phyloP scores from a whole-genome alignment of 176 grass and related monocot species.

The Coix lacrymajobi region DNA sequence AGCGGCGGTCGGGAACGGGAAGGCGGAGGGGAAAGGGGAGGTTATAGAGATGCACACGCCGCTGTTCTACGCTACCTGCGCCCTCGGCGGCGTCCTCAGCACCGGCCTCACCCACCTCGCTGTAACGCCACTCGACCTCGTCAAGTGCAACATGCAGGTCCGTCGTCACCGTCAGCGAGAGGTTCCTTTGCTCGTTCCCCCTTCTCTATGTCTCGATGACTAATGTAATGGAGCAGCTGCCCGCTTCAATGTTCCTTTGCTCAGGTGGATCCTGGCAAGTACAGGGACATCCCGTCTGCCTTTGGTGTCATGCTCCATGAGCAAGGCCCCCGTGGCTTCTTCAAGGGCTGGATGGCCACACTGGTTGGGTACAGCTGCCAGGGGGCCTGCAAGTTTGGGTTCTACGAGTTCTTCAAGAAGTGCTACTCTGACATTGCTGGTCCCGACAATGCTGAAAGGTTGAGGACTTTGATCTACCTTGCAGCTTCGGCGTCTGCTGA shows the following conservation, averaged over 20 bases:
- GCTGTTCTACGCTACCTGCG: constrained; percentile 63
- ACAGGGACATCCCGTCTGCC: constrained; percentile 51
- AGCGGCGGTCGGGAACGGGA: background rate
- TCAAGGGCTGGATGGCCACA: constrained; percentile 87
- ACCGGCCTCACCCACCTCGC: too few relatives aligned
- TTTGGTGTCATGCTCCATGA: constrained; percentile 63
- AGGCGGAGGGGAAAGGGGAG: background rate
- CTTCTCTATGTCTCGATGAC: background rate
- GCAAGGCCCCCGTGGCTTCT: constrained; percentile 71
- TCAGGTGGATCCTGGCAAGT: constrained; percentile 83
- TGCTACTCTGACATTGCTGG: constrained; percentile 62
- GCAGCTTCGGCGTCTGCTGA: constrained; percentile 74
- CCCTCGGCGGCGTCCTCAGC: constrained; percentile 53
- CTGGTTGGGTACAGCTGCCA: constrained; percentile 81
- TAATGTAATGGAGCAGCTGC: background rate
- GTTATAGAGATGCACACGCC: constrained; percentile 51
- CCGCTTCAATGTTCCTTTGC: constrained; percentile 10
- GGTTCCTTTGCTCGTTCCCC: background rate
- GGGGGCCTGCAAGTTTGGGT: constrained; percentile 87
- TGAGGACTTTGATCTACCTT: constrained; percentile 64
- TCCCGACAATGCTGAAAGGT: constrained; percentile 38
- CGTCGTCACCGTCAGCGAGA: background rate
- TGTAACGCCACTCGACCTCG: too few relatives aligned
- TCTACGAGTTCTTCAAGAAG: constrained; percentile 94
- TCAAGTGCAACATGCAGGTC: too few relatives aligned